phyloP scores from a whole-genome alignment of 345 rosid species.

The Microthlaspi erraticum region DNA sequence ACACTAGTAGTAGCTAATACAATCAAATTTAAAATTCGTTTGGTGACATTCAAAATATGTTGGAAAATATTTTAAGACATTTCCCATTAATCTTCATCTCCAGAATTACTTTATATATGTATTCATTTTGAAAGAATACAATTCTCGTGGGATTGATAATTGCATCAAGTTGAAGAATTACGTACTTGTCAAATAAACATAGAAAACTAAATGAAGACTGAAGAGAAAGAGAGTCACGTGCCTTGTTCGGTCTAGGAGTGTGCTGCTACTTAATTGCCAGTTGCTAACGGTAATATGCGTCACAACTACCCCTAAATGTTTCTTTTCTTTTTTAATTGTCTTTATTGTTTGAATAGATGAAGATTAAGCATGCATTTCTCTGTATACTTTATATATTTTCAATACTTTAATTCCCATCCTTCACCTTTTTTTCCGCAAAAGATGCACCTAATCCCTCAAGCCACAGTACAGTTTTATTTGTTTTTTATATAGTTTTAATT shows the following conservation, averaged over 20 bases:
- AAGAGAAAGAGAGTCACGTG: constrained; percentile 41
- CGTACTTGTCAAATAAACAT: not conserved
- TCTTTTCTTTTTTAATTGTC: not conserved
- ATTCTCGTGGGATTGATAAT: constrained; percentile 13
- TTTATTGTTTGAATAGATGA: not conserved
- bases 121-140: not conserved
- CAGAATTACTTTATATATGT: no score
- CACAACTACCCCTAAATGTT: constrained; percentile 6
- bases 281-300: constrained; percentile 44
- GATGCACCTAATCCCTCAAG: constrained; percentile 34
- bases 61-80: not conserved
- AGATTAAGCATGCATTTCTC: constrained; percentile 20
- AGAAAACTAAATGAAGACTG: not conserved
- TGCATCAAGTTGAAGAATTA: constrained; percentile 18
- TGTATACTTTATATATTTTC: not conserved
- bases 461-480: not conserved
- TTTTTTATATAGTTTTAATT: constrained; percentile 2
- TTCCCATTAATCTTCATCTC: not conserved
- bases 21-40: not conserved
- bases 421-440: not conserved
- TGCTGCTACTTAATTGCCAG: constrained; percentile 10
- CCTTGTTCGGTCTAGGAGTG: constrained; percentile 24
- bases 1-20: not conserved
- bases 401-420: constrained; percentile 20
- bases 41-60: not conserved